Percentiles rank a stretch among this genome's conserved stretches.
These are phyloP conservation scores for Anthracocystis panici-leucophaei DNA, from an alignment of 1,284 basidiomycete species.

Conservation along the genomic window DNA sequence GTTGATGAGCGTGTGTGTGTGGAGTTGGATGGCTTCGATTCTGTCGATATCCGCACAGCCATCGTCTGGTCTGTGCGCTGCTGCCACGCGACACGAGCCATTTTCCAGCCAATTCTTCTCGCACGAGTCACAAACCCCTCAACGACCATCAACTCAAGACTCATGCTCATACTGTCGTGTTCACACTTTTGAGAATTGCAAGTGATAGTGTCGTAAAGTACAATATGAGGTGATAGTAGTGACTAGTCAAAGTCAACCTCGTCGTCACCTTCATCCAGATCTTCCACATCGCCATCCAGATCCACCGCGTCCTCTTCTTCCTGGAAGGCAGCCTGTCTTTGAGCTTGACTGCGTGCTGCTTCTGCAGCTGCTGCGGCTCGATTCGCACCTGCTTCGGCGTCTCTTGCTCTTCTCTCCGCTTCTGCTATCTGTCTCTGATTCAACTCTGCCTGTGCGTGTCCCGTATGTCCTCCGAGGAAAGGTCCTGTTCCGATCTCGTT, in stretches of 20 bases:
- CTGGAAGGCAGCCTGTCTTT: constrained; percentile 43
- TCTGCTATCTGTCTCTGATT: constrained; percentile 26
- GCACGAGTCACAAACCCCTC: background rate
- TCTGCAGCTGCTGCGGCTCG: constrained; percentile 32
- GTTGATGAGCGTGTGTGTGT: constrained; percentile 13
- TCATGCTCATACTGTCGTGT: background rate
- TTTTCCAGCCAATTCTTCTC: background rate
- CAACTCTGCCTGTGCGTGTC: constrained; percentile 41
- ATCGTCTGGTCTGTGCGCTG: constrained; percentile 41
- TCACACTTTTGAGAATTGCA: background rate
- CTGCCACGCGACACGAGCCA: constrained; percentile 1
- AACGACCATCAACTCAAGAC: background rate
- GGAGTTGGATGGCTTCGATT: constrained; percentile 31
- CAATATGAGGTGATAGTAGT: too few relatives aligned
- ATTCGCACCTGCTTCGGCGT: constrained; percentile 44
- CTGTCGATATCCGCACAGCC: constrained; percentile 23
- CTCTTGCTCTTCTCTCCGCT: constrained; percentile 41
- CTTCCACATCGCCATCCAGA: constrained; percentile 59
- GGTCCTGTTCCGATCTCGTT: constrained; percentile 16
- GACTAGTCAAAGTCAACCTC: constrained; percentile 48
- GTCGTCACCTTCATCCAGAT: constrained; percentile 54
- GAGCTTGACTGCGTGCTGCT: constrained; percentile 38
- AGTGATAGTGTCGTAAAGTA: background rate
- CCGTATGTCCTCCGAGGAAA: constrained; percentile 38
- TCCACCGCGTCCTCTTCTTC: constrained; percentile 51